These are phyloP conservation scores for Termitomyces sp. DNA, from an alignment of 768 basidiomycete genomes.

Conservation along the genomic window DNA sequence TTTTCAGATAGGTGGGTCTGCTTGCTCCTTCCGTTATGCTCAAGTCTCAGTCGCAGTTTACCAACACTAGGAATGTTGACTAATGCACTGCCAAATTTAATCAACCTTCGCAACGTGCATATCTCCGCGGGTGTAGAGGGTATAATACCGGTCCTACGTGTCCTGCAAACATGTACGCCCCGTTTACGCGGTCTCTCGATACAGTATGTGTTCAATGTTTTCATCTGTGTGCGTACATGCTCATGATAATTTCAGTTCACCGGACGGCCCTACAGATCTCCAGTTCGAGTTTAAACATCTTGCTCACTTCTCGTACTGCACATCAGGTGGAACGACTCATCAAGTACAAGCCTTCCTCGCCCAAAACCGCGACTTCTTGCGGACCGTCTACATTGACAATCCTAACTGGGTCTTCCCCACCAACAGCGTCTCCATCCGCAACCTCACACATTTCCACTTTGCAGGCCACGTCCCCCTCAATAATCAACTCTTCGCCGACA, in stretches of 20 bases:
- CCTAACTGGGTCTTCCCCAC: conserved; percentile 53
- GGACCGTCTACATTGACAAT: conserved; percentile 50
- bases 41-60: neutral
- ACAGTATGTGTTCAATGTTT: conserved; percentile 27
- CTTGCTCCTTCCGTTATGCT: neutral
- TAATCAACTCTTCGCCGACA: conserved; percentile 48
- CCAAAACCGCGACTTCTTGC: conserved; percentile 47
- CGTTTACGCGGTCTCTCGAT: conserved; percentile 53
- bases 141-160: conserved; percentile 44
- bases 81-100: conserved; percentile 60
- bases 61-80: conserved; percentile 51
- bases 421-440: conserved; percentile 47
- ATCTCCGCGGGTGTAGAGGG: conserved; percentile 53
- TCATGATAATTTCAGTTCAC: conserved; percentile 26
- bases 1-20: conserved; percentile 54
- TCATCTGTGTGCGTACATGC: neutral
- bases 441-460: conserved; percentile 61
- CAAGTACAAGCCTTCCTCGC: conserved; percentile 41
- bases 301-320: conserved; percentile 51
- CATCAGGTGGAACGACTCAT: conserved; percentile 33
- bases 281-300: conserved; percentile 49
- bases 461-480: conserved; percentile 47
- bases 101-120: conserved; percentile 53
- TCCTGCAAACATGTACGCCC: conserved; percentile 46
- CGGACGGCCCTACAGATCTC: conserved; percentile 38